phyloP scores from a whole-genome alignment of 352 stramenopile species.

The Phytopythium vexans region DNA sequence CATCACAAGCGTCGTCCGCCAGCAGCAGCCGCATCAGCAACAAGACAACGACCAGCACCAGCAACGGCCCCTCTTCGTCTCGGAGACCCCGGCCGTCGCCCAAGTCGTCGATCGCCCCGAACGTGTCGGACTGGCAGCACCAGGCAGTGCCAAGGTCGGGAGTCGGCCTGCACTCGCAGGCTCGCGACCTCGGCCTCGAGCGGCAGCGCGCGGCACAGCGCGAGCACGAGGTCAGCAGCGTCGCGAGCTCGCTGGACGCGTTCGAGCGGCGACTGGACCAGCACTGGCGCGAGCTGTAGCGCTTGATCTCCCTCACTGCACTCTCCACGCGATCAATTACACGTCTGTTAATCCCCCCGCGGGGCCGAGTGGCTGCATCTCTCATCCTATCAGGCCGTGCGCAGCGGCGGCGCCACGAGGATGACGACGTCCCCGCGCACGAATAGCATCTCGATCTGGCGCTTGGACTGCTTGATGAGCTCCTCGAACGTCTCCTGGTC shows the following conservation, averaged over 20 bases:
- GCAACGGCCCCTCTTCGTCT: neutral
- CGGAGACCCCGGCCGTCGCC: conserved; percentile 6
- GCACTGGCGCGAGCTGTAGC: too few species aligned
- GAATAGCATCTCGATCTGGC: conserved; percentile 98
- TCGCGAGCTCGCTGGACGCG: conserved; percentile 29
- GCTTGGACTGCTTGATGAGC: conserved; percentile 94
- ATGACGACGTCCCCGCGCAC: conserved; percentile 98
- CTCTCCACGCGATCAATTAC: too few species aligned
- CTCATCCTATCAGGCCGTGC: conserved; percentile 61
- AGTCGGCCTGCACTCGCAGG: conserved; percentile 1
- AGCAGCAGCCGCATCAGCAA: neutral
- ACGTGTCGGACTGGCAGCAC: conserved; percentile 38
- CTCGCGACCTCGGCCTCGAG: conserved; percentile 3
- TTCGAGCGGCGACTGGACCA: conserved; percentile 35
- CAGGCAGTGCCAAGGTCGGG: conserved; percentile 20
- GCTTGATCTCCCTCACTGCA: too few species aligned
- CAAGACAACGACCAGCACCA: conserved; percentile 2
- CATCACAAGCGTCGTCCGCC: neutral
- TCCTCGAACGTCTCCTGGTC: conserved; percentile 98
- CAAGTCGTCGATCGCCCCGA: conserved; percentile 29
- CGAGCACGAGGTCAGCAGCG: conserved; percentile 2
- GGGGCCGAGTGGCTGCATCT: too few species aligned
- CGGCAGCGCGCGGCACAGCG: conserved; percentile 9
- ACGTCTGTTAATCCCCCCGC: too few species aligned
- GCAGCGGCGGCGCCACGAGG: conserved; percentile 95